Evolutionary conservation across 1,139 yeast species (phyloP), one percentile per base, ranked within the genome.

Genomic region (Protomyces inundatus): DNA sequence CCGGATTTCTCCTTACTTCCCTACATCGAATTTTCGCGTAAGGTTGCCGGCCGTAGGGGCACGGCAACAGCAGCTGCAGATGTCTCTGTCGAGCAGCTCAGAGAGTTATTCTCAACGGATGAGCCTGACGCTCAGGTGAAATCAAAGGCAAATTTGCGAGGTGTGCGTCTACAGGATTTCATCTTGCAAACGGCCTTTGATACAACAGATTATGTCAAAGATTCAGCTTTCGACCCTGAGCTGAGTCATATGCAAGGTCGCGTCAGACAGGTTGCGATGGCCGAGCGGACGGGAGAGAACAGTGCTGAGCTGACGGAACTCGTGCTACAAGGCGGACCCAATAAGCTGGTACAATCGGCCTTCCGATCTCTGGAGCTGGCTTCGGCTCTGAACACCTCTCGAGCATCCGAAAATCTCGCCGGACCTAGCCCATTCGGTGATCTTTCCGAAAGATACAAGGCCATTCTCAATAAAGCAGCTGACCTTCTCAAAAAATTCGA

Each of bases 1-100:
- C 3, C 40, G 6, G 34, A 23, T 12, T 58, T 35, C 35, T 48
- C 53, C 14, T 10, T 58, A 6, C 33, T 37, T 30, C 42, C 34
- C 10, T 45, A 39, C 16, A 56, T 58, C 16, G 62, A 52, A 9
- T 58, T 40, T 42, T 52, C 62, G 5, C 33, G 62, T 6, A 32
- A 12, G 23, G n/a, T 56, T 39, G 60, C 53, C 7, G 53, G 34
- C 35, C 34, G 45, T 16, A 33, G 42, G 14, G 12, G 33, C n/a
- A 12, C 45, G 6, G 33, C 46, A 32, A 46, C 39, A 6, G 52
- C n/a, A 7, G 45, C 52, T 10, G 9, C 46, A 12, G 53, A 52
- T 7, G 33, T 30, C 10, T 12, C 9, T 16, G 30, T 46, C 9
- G 39, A 55, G n/a, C 39, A 55, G 34, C 23, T 55, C 45, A 10